Base-by-base conservation (phyloP, 345 rosid genomes). In the Brassica incana region DNA sequence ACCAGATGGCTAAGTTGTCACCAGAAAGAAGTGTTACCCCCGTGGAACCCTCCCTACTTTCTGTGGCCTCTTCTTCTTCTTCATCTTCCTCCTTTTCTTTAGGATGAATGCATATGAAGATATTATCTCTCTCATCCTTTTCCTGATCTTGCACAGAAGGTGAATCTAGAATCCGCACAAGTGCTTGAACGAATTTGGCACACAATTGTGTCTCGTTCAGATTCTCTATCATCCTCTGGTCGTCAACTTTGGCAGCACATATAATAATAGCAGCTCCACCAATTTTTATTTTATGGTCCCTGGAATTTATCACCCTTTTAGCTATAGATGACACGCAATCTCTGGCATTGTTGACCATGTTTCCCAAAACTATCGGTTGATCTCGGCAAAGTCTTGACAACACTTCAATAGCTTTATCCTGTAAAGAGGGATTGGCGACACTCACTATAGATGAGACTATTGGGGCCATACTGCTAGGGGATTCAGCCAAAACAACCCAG, bases 371-470 rank as follows among this genome's bases (percentile, higher is more conserved):
- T 79, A 86, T 80, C 79, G 92, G 85, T 85, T 92, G 97, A 78
- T 87, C 98, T 63, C 83, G 85, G 85, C 97, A 93, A 82, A 96
- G 92, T 76, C 93, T 85, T 33, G 99, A 90, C 81, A 90, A 79
- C 70, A 96, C 85, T 83, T 96, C 98, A 79, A 96, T 88, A 72
- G 97, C 99, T 85, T 93, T 92, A 76, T 96, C 99, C 89, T 93
- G 98, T 77, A 90, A 85, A 76, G 83, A 76, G 14, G 95, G 94
- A 73, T 67, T 77, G 72, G 88, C 75, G 79, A 90, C 88, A 79
- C 83, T 88, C 43, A 89, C 88, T 78, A 96, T 90, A 6, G 94
- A 88, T 65, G 80, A 82, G 69, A 93, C 99, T 84, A 96, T 92
- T 30, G 99, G 97, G 62, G 85, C 77, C 76, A 92, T 88, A 80